These are phyloP conservation scores for Trichocladium antarcticum DNA, from an alignment of 495 filamentous ascomycete genomes.

Conservation along the genomic window DNA sequence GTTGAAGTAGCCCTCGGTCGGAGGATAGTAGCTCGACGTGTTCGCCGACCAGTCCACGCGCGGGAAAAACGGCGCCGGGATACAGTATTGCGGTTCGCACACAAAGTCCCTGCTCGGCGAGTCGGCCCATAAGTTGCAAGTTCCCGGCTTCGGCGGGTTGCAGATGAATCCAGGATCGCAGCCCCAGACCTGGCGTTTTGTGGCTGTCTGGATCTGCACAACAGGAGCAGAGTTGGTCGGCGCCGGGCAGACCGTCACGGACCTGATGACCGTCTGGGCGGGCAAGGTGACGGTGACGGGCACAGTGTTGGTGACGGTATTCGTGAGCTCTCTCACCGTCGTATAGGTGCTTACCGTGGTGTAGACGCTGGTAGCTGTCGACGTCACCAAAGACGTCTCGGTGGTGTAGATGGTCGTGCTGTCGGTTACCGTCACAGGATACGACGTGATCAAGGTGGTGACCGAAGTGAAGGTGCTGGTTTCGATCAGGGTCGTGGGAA, in stretches of 20 bases:
- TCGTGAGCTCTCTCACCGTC: conserved; percentile 12
- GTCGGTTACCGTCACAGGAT: conserved; percentile 18
- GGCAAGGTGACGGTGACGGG: conserved; percentile 17
- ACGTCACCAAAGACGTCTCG: conserved; percentile 11
- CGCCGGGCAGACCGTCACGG: conserved; percentile 25
- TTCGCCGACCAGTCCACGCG: conserved; percentile 34
- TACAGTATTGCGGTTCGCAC: conserved; percentile 47
- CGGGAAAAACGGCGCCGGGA: conserved; percentile 32
- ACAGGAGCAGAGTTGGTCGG: conserved; percentile 14
- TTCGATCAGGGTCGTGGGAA: conserved; percentile 13
- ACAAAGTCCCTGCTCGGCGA: conserved; percentile 42
- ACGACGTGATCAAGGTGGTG: conserved; percentile 19
- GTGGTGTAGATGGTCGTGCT: conserved; percentile 21
- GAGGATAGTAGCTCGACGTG: conserved; percentile 39
- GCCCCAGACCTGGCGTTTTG: conserved; percentile 42
- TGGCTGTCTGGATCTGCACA: conserved; percentile 7
- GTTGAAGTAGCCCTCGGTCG: conserved; percentile 50
- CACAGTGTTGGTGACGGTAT: conserved; percentile 8
- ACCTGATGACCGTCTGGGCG: conserved; percentile 20
- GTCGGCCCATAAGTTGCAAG: conserved; percentile 45
- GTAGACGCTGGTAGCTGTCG: conserved; percentile 18
- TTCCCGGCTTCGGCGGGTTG: conserved; percentile 33
- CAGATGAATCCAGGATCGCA: conserved; percentile 55
- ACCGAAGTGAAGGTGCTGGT: conserved; percentile 4
- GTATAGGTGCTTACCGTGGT: conserved; percentile 18